Evolutionary conservation across 202 grass and related monocot species (phyloP).

Genomic region (Eragrostis tef): DNA sequence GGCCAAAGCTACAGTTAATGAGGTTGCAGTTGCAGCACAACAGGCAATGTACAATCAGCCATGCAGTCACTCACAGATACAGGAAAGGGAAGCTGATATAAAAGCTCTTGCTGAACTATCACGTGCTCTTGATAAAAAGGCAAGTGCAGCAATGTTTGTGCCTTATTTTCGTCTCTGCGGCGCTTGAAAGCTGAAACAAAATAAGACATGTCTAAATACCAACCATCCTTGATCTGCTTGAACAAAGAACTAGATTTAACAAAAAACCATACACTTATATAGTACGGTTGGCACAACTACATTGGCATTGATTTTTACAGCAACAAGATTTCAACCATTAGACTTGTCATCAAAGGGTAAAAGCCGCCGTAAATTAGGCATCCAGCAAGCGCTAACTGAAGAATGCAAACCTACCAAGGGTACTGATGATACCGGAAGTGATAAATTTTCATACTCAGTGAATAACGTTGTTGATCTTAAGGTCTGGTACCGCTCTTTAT

Average conservation of each 20-base stretch:
- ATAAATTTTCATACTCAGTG: conserved; percentile 54
- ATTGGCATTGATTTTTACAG: not conserved
- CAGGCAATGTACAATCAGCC: conserved; percentile 87
- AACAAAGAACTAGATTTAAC: not conserved
- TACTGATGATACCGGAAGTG: conserved; percentile 48
- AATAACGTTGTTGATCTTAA: conserved; percentile 62
- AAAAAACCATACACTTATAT: not conserved
- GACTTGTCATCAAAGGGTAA: conserved; percentile 61
- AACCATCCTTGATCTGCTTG: not conserved
- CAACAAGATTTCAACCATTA: not conserved
- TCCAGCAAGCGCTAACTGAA: conserved; percentile 70
- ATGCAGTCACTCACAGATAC: conserved; percentile 82
- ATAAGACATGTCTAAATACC: not conserved
- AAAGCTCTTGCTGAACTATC: conserved; percentile 95
- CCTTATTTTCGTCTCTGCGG: conserved; percentile 18
- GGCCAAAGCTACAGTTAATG: conserved; percentile 78
- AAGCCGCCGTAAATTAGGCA: conserved; percentile 70
- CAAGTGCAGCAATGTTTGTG: conserved; percentile 37
- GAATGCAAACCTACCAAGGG: conserved; percentile 65
- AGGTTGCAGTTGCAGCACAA: conserved; percentile 67
- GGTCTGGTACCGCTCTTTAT: conserved; percentile 57
- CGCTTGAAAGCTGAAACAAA: conserved; percentile 7
- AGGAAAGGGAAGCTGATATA: conserved; percentile 98
- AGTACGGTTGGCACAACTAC: not conserved
- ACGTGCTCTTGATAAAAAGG: conserved; percentile 92